phyloP scores from a whole-genome alignment of 2,329 filamentous ascomycete genomes.

The Cadophora sp. region DNA sequence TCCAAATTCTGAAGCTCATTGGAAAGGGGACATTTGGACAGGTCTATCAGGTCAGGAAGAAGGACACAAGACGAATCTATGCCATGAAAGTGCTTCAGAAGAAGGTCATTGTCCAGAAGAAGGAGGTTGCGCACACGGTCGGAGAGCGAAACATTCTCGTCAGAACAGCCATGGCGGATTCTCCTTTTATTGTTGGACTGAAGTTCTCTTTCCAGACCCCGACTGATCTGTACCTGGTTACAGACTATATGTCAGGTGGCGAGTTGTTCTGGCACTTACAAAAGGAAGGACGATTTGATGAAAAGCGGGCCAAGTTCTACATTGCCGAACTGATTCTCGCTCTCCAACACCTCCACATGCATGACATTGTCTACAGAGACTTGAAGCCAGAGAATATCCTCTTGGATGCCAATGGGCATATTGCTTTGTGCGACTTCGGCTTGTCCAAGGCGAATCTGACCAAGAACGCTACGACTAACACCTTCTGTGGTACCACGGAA shows the following conservation, averaged over 20 bases:
- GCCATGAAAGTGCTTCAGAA: slow-evolving; percentile 99
- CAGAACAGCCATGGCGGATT: slow-evolving; percentile 92
- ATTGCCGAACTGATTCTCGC: slow-evolving; percentile 97
- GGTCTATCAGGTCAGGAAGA: slow-evolving; percentile 98
- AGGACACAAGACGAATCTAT: slow-evolving; percentile 94
- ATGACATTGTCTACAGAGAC: slow-evolving; percentile 97
- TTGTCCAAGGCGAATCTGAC: slow-evolving; percentile 97
- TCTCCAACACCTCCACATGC: slow-evolving; percentile 92
- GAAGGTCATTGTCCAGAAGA: slow-evolving; percentile 99
- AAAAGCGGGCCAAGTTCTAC: slow-evolving; percentile 96
- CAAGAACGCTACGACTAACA: slow-evolving; percentile 97
- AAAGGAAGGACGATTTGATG: slow-evolving; percentile 94
- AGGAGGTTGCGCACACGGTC: slow-evolving; percentile 96
- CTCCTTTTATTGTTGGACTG: slow-evolving; percentile 95
- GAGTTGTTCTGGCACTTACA: slow-evolving; percentile 99
- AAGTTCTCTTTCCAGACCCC: slow-evolving; percentile 99
- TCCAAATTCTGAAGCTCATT: slow-evolving; percentile 94
- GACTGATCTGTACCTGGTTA: slow-evolving; percentile 96
- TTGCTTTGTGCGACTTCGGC: slow-evolving; percentile 96
- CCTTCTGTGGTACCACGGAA: slow-evolving; percentile 97
- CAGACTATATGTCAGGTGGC: slow-evolving; percentile 98
- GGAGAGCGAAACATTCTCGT: slow-evolving; percentile 98
- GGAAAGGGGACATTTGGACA: slow-evolving; percentile 98
- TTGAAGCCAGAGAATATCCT: slow-evolving; percentile 98
- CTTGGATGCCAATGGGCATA: slow-evolving; percentile 95